Evolutionary conservation across 257 asterid species (phyloP), one percentile per base, ranked within the genome.

Genomic region (Craterostigma plantagineum): DNA sequence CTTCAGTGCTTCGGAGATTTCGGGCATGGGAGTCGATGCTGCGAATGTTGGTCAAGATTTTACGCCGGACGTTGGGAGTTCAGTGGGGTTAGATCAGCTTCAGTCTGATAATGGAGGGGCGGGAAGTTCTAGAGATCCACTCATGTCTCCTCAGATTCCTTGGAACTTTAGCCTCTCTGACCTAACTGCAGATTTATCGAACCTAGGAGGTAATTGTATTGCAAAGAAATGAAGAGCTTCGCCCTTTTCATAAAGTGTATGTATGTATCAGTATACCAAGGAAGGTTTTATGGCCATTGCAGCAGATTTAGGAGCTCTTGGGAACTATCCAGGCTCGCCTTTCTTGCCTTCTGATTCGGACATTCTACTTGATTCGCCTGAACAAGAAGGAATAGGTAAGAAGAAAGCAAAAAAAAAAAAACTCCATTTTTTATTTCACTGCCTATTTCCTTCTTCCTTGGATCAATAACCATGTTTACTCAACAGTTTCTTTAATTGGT

Each of bases 291-390:
- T n/a, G n/a, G n/a, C 30, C 6, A 23, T 6, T 23, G 6, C 6
- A 63, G 66, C 94, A 86, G 97, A 86, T 63, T 68, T 81, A 64
- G 97, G 95, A 58, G 77, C 81, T 55, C 92, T 87, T 30, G 95
- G 93, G 66, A 87, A 81, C 58, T 77, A 86, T 52, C 81, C 91
- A 0, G 87, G 93, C 47, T 81, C 94, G 17, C 92, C 95, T 6
- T 87, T 87, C 70, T 64, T 87, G 75, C 95, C 79, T 40, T 81
- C 97, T 27, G 92, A 81, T 67, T 86, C 97, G 18, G 97, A 86
- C 63, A 69, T 86, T 58, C 77, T 86, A 44, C 97, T 81, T 4
- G 81, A 78, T 68, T 81, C 94, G 53, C 94, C 92, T 0, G 94
- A 75, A 54, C 86, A 60, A 65, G 93, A 78, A 48, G 93, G 79